Evolutionary conservation across 495 filamentous ascomycete species (phyloP).

Genomic region (Tuber umbilicatum): DNA sequence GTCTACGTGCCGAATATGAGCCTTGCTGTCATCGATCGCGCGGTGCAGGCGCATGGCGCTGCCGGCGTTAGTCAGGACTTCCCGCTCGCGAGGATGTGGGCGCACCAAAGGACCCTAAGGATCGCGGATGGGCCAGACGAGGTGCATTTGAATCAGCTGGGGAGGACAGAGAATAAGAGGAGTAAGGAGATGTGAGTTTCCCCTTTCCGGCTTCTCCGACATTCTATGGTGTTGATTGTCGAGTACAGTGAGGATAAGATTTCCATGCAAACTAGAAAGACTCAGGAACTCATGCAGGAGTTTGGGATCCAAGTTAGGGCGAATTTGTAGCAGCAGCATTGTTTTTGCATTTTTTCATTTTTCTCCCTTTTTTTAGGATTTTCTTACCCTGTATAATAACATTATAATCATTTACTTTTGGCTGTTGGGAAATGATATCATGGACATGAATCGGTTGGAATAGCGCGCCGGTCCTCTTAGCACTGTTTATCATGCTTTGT

Average conservation of each 20-base stretch:
- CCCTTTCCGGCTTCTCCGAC: not conserved
- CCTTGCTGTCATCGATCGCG: conserved; percentile 74
- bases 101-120: conserved; percentile 68
- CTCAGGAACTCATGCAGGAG: conserved; percentile 59
- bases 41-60: conserved; percentile 78
- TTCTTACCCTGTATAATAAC: not conserved
- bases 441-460: not conserved
- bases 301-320: conserved; percentile 49
- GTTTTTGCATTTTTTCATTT: not conserved
- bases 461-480: not conserved
- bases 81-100: conserved; percentile 81
- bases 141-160: conserved; percentile 87
- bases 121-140: conserved; percentile 91
- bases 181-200: conserved; percentile 52
- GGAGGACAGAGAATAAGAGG: conserved; percentile 71
- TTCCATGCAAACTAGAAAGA: conserved; percentile 57
- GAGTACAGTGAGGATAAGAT: conserved; percentile 51
- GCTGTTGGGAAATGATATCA: not conserved
- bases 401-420: not conserved
- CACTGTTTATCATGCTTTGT: not conserved
- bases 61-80: conserved; percentile 87
- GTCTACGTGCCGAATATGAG: conserved; percentile 72
- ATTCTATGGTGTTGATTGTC: not conserved
- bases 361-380: not conserved
- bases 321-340: conserved; percentile 17